Base-by-base conservation (phyloP, 495 filamentous ascomycete genomes). In the Lophium mytilinum region DNA sequence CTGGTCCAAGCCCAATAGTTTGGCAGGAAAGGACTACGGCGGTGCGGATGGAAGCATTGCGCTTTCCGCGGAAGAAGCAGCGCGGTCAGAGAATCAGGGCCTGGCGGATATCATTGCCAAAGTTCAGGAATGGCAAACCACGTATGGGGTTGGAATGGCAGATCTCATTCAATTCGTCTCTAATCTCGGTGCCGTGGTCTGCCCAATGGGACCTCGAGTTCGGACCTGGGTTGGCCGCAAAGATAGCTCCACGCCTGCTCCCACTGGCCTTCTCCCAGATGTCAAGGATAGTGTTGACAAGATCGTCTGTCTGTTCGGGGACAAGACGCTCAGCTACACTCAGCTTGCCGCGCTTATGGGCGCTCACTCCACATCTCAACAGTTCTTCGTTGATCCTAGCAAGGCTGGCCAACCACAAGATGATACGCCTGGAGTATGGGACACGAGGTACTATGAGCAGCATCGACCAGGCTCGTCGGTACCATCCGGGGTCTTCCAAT, bases 291-390 rank as follows among this genome's bases (percentile, higher is more conserved):
- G 37, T 3, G 68, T 73, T 11, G 66, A 71, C 40, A 48, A 43
- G 15, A 60, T 77, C 33, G 66, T 74, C 50, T 40, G 54, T 9
- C 69, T 79, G 3, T 80, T 78, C 59, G 60, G 53, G 9, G 68
- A 71, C 41, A 80, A 80, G 67, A 78, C 76, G 0, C 73, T 80
- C 57, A 64, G 62, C 9, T 52, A 74, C 1, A 54, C 59, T 30
- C 71, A 70, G 33, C 67, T 79, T 3, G 71, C 74, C 1, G 76
- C 77, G 0, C 71, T 80, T 7, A 53, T 80, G 4, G 78, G 78
- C 21, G 75, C 78, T 0, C 78, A 80, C 64, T 74, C 73, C 3
- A 67, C 68, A 10, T 69, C 71, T 45, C 69, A 68, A 52, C 76
- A 80, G 59, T 69, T 62, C 17, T 73, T 73, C 56, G 69, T 75